A percentile compares a stretch with the other conserved stretches of the same genome.
Conservation (phyloP, 148 eudicot species). For the Rhododendron molle region DNA sequence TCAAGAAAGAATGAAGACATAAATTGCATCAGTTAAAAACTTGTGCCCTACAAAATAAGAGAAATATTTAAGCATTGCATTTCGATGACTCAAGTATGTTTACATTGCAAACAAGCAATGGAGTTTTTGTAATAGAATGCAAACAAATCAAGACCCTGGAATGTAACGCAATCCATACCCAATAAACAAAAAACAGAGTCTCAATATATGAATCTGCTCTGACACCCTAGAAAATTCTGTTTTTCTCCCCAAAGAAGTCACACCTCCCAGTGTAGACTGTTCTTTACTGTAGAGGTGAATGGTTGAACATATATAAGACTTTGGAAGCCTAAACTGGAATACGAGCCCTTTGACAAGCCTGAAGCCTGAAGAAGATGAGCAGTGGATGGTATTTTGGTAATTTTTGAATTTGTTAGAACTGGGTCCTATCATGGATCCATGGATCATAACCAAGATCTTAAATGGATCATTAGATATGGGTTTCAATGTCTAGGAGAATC, state of each 20-base stretch:
- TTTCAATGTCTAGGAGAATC: background rate
- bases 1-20: slow-evolving; percentile 11
- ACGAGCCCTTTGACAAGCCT: background rate
- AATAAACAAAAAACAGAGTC: background rate
- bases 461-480: background rate
- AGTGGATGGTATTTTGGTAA: background rate
- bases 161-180: background rate
- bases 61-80: background rate
- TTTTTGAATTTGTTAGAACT: background rate
- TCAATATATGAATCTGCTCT: background rate
- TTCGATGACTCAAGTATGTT: background rate
- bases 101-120: background rate
- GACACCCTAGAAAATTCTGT: background rate
- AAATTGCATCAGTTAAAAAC: slow-evolving; percentile 1
- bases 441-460: background rate
- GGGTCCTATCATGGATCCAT: background rate
- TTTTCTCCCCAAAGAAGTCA: background rate
- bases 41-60: background rate
- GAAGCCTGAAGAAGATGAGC: background rate
- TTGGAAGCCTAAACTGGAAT: background rate
- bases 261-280: background rate
- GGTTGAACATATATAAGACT: background rate
- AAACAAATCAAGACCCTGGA: background rate
- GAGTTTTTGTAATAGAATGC: background rate
- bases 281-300: background rate